Conservation (phyloP, 805 yeast genomes). For the Pichia paraexigua region DNA sequence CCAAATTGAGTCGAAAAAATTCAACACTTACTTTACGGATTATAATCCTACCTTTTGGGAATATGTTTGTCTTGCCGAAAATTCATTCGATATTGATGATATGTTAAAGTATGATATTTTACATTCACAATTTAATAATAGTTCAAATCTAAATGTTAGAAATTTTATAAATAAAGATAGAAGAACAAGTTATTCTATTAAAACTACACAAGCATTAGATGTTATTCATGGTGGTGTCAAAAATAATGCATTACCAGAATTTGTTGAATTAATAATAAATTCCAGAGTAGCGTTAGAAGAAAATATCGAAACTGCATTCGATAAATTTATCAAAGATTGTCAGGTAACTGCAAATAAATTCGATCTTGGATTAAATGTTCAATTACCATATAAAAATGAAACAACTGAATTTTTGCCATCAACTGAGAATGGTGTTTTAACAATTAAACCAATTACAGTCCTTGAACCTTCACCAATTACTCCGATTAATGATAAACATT, state of each 20-base stretch:
- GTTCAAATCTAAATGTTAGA: conserved; percentile 32
- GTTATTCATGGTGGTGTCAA: conserved; percentile 42
- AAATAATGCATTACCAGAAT: conserved; percentile 43
- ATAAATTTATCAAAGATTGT: conserved; percentile 29
- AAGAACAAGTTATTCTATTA: conserved; percentile 30
- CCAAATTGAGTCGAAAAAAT: conserved; percentile 32
- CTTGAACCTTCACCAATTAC: conserved; percentile 49
- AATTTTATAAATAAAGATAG: conserved; percentile 26
- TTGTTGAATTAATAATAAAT: conserved; percentile 35
- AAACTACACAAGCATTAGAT: conserved; percentile 43
- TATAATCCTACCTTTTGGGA: conserved; percentile 37
- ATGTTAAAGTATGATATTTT: conserved; percentile 31
- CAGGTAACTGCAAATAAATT: conserved; percentile 29
- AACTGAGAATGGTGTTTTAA: conserved; percentile 15
- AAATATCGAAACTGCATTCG: conserved; percentile 27
- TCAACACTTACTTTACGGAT: conserved; percentile 32
- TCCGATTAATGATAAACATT: conserved; percentile 42
- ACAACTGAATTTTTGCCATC: conserved; percentile 25
- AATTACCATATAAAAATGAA: conserved; percentile 5
- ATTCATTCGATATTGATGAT: conserved; percentile 30
- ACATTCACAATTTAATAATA: conserved; percentile 28
- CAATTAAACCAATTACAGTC: conserved; percentile 11
- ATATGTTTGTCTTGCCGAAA: conserved; percentile 40
- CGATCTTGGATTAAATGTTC: conserved; percentile 24
- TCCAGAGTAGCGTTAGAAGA: conserved; percentile 41